Percentiles rank a stretch among this genome's conserved stretches.
phyloP scores from a whole-genome alignment of 805 yeast species.

The Zygosaccharomyces kombuchaensis region DNA sequence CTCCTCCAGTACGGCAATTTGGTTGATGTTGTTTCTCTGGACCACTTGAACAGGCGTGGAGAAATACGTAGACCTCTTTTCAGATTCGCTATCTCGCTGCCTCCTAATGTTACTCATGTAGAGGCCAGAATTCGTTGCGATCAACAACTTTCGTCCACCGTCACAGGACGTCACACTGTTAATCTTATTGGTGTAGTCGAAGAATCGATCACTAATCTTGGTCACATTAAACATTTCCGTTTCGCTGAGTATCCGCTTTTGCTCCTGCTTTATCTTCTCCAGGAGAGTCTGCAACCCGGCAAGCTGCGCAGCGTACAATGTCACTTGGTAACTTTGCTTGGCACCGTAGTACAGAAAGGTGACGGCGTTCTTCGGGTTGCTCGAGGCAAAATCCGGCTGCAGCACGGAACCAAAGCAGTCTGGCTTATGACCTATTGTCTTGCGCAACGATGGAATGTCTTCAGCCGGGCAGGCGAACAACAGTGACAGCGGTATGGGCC shows the following conservation, averaged over 20 bases:
- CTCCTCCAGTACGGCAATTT: slow-evolving; percentile 87
- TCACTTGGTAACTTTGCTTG: slow-evolving; percentile 39
- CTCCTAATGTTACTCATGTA: slow-evolving; percentile 69
- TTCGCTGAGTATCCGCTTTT: slow-evolving; percentile 60
- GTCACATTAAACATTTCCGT: slow-evolving; percentile 77
- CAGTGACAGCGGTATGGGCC: slow-evolving; percentile 79
- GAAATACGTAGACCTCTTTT: slow-evolving; percentile 44
- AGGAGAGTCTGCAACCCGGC: slow-evolving; percentile 73
- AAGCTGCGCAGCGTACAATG: slow-evolving; percentile 40
- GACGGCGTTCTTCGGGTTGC: slow-evolving; percentile 34
- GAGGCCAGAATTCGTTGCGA: slow-evolving; percentile 90
- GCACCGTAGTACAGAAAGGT: slow-evolving; percentile 36
- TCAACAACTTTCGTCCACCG: slow-evolving; percentile 85
- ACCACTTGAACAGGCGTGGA: slow-evolving; percentile 74
- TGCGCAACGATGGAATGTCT: slow-evolving; percentile 63
- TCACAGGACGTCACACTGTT: slow-evolving; percentile 92
- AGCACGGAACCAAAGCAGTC: slow-evolving; percentile 32
- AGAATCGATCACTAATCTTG: slow-evolving; percentile 69
- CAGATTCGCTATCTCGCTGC: slow-evolving; percentile 45
- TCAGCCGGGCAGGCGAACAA: slow-evolving; percentile 71
- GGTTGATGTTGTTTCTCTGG: slow-evolving; percentile 72
- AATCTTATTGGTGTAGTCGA: slow-evolving; percentile 69
- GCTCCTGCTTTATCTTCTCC: slow-evolving; percentile 77
- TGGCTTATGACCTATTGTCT: slow-evolving; percentile 34
- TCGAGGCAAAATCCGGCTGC: slow-evolving; percentile 20